Base-by-base conservation (phyloP, 2,329 filamentous ascomycete genomes). In the Trichoderma endophyticum region DNA sequence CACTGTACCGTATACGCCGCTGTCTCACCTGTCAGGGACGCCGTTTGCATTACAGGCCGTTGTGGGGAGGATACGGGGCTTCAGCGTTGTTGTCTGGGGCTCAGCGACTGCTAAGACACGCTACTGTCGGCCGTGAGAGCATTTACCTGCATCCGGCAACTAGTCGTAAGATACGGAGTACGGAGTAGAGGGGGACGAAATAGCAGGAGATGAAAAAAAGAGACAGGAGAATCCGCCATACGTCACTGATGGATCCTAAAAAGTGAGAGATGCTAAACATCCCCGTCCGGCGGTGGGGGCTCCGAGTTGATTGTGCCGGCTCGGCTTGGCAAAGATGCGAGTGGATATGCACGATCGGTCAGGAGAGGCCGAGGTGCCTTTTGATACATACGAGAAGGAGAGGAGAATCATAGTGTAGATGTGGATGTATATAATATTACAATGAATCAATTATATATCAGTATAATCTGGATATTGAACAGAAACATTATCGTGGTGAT, bases 121-220 rank as follows among this genome's bases (percentile, higher is more conserved):
- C 68, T 71, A 71, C 68, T 71, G 68, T 71, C 14, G 60, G 60
- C 26, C 43, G 3, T 71, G 68, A 64, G 24, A 48, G 59, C 68
- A 32, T 71, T 71, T 71, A 48, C 59, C 68, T 71, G 59, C 51
- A 71, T 64, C 11, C 61, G 68, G 68, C 9, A 71, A 51, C 60
- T 30, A 26, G 60, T 30, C 48, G 39, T 43, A 43, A 71, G 30
- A 21, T 57, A 36, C 34, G 14, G 34, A 36, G 34, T 15, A 36
- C 34, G 34, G 34, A 36, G 14, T 15, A 36, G 67, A 36, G 15
- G 11, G 39, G 39, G 26, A 36, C 7, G 15, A 54, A 24, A 14
- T 26, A 51, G 9, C 8, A 21, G n/a, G 15, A 51, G n/a, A 51
- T 21, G n/a, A 36, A 24, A 28, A 26, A 39, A 26, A 67, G 6